Base-by-base conservation (phyloP, 352 stramenopile species). In the Pythium dissimile region DNA sequence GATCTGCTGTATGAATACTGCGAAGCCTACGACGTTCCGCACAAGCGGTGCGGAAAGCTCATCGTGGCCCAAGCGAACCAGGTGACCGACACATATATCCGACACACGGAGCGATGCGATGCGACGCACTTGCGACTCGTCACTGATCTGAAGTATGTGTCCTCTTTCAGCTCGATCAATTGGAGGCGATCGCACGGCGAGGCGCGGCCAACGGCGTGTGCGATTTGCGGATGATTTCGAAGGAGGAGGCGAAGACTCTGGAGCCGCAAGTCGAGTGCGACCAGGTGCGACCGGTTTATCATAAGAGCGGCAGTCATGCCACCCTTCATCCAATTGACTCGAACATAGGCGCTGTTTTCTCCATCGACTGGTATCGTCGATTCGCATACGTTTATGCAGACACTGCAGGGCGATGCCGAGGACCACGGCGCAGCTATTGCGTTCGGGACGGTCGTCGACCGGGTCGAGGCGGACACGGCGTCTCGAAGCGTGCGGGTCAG, bases 291-390 rank as follows among this genome's bases (percentile, higher is more conserved):
- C 3, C 3, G 15, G 23, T 6, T 20, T 11, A 7, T 53, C 27
- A 30, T 38, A n/a, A n/a, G n/a, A n/a, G n/a, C n/a, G n/a, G n/a
- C n/a, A n/a, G n/a, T n/a, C n/a, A n/a, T n/a, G n/a, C 18, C 15
- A 53, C 31, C 23, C 15, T 24, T 35, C 5, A 37, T 12, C 20
- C 37, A 47, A 27, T 44, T 12, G 18, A 27, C 26, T 26, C 16
- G 15, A 6, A 6, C 16, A 16, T 38, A 82, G 51, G 96, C 88
- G 3, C 57, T 99, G 0, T 88, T 92, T 35, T 98, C 92, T n/a
- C 95, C 96, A 5, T 97, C 87, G 0, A 99, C 96, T 6, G 96
- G 97, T 2, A 95, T 99, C 54, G 67, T 99, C 15, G 95, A 99
- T 78, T 96, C 85, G 27, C 91, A 98, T 61, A 74, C 68, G 2